Percentiles rank a stretch among this genome's conserved stretches.
Conservation (phyloP, 495 filamentous ascomycete genomes). For the Xylaria intraflava region DNA sequence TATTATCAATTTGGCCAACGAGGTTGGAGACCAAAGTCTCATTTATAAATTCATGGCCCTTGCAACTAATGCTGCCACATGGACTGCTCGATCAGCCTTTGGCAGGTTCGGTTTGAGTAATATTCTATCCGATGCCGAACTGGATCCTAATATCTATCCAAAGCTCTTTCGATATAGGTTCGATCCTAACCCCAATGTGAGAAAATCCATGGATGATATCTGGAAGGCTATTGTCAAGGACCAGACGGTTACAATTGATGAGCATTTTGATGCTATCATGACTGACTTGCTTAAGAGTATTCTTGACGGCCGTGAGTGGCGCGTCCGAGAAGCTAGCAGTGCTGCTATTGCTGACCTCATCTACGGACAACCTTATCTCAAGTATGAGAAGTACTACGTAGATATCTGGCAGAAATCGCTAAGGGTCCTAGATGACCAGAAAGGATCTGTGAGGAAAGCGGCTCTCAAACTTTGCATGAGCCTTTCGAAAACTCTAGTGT, state of each 20-base stretch:
- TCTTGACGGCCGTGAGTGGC: conserved; percentile 78
- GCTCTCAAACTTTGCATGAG: conserved; percentile 75
- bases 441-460: conserved; percentile 75
- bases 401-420: conserved; percentile 78
- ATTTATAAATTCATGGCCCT: conserved; percentile 97
- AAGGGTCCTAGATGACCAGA: conserved; percentile 89
- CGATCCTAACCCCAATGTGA: conserved; percentile 88
- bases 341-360: conserved; percentile 81
- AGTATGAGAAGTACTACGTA: conserved; percentile 75
- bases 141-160: conserved; percentile 89
- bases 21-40: conserved; percentile 88
- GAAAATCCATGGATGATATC: conserved; percentile 92
- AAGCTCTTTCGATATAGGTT: conserved; percentile 93
- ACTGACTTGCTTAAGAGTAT: conserved; percentile 77
- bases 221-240: conserved; percentile 92
- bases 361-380: conserved; percentile 63
- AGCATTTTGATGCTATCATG: conserved; percentile 79
- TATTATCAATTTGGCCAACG: conserved; percentile 85
- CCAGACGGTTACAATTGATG: conserved; percentile 60
- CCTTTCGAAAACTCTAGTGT: conserved; percentile 73
- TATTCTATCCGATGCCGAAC: conserved; percentile 80
- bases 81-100: conserved; percentile 91
- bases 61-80: conserved; percentile 88
- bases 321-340: conserved; percentile 85
- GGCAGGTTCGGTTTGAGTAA: conserved; percentile 87